Percentiles rank a stretch among this genome's conserved stretches.
Evolutionary conservation across 2,329 filamentous ascomycete genomes (phyloP).

Genomic region (Talaromyces amestolkiae): DNA sequence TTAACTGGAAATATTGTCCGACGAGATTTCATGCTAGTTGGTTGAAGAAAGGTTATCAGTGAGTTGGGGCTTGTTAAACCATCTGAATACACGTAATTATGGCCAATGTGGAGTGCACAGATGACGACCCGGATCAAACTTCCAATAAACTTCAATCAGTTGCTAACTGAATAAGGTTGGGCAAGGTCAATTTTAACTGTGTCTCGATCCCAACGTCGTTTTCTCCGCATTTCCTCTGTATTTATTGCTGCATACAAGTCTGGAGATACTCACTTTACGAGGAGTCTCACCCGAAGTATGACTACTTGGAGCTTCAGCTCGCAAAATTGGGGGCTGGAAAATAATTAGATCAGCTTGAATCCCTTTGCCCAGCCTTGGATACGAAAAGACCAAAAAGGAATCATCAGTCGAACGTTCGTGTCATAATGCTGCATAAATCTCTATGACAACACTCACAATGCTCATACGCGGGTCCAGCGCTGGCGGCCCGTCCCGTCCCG

Average conservation of each 20-base stretch:
- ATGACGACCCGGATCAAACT: too few relatives aligned
- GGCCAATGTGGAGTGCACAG: background rate
- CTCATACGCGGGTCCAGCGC: background rate
- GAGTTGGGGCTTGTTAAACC: background rate
- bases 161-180: too few relatives aligned
- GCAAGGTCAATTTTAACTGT: too few relatives aligned
- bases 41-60: background rate
- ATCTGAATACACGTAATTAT: background rate
- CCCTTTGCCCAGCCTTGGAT: background rate
- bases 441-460: background rate
- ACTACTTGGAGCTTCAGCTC: background rate
- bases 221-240: too few relatives aligned
- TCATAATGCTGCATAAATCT: too few relatives aligned
- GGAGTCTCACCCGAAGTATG: background rate
- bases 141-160: background rate
- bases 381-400: background rate
- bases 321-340: background rate
- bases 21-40: background rate
- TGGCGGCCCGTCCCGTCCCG: background rate
- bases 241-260: too few relatives aligned
- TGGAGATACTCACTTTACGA: background rate
- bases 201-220: too few relatives aligned
- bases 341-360: background rate
- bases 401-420: background rate
- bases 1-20: background rate